Evolutionary conservation across 108 stramenopile species (phyloP).

Genomic region (Skeletonema costatum): DNA sequence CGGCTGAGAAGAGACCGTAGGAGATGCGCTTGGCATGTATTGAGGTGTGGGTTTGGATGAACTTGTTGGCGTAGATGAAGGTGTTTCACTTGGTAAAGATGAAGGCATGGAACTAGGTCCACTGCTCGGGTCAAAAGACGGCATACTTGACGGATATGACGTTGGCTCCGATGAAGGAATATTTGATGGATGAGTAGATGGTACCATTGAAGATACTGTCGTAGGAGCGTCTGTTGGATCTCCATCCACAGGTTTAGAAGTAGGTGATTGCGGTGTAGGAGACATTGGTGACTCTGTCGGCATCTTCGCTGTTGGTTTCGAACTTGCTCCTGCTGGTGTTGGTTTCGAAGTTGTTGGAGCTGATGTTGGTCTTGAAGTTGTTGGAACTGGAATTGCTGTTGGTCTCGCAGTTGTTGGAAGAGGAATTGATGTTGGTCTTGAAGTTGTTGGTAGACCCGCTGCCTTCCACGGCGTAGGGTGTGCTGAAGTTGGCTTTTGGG

Average conservation of each 20-base stretch:
- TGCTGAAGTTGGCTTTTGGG: background rate
- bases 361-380: background rate
- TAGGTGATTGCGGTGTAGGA: background rate
- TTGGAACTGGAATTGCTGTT: background rate
- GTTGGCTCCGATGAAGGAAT: background rate
- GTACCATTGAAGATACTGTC: background rate
- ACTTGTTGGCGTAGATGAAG: background rate
- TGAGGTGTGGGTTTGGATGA: background rate
- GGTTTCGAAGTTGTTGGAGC: background rate
- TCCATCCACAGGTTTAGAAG: background rate
- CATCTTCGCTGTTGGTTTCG: background rate
- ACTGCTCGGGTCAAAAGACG: slow-evolving; percentile 5
- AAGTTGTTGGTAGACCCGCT: background rate
- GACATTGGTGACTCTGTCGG: background rate
- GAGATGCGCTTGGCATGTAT: background rate
- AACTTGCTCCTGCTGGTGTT: background rate
- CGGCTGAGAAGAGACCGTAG: background rate
- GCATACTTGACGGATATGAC: background rate
- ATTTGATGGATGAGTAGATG: background rate
- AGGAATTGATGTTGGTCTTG: background rate
- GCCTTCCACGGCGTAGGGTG: background rate
- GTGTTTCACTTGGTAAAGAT: background rate
- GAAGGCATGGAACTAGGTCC: background rate
- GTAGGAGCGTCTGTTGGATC: background rate
- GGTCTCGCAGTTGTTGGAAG: background rate